Percentiles rank a stretch among this genome's conserved stretches.
phyloP scores from a whole-genome alignment of 352 stramenopile species.

The Globisporangium splendens region DNA sequence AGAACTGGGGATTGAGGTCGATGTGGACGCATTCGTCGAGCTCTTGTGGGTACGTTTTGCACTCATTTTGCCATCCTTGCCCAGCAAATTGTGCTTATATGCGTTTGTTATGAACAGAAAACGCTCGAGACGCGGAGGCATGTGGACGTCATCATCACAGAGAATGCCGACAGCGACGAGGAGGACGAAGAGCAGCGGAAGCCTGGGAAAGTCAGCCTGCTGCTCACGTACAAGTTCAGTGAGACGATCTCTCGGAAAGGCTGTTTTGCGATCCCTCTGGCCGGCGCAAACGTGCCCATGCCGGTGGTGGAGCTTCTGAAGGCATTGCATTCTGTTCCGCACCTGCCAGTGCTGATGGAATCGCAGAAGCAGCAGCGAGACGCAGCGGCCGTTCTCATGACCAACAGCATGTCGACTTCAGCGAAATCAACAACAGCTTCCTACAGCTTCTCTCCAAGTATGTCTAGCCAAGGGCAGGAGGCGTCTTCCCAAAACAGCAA shows the following conservation, averaged over 20 bases:
- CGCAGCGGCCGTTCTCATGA: neutral
- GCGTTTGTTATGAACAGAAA: constrained; percentile 19
- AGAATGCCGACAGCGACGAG: constrained; percentile 7
- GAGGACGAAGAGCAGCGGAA: too few relatives aligned
- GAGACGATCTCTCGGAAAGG: constrained; percentile 48
- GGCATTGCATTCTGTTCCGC: constrained; percentile 32
- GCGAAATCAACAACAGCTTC: too few relatives aligned
- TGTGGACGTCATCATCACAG: constrained; percentile 35
- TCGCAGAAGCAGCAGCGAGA: constrained; percentile 21
- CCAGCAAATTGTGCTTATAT: too few relatives aligned
- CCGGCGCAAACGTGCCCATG: constrained; percentile 19
- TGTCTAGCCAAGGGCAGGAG: neutral
- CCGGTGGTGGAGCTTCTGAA: constrained; percentile 35
- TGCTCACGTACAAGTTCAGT: constrained; percentile 66
- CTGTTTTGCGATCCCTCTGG: constrained; percentile 35
- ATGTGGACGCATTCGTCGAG: constrained; percentile 23
- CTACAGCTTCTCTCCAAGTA: too few relatives aligned
- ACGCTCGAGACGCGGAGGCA: constrained; percentile 32
- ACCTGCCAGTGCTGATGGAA: constrained; percentile 27
- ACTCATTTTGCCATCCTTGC: neutral
- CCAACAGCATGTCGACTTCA: too few relatives aligned
- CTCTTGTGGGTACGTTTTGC: constrained; percentile 29
- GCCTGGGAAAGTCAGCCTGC: constrained; percentile 20
- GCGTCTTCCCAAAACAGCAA: neutral
- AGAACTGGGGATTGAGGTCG: constrained; percentile 54